A percentile compares a stretch with the other conserved stretches of the same genome.
phyloP scores from a whole-genome alignment of 2,329 filamentous ascomycete species.

The Trichoderma koningii region DNA sequence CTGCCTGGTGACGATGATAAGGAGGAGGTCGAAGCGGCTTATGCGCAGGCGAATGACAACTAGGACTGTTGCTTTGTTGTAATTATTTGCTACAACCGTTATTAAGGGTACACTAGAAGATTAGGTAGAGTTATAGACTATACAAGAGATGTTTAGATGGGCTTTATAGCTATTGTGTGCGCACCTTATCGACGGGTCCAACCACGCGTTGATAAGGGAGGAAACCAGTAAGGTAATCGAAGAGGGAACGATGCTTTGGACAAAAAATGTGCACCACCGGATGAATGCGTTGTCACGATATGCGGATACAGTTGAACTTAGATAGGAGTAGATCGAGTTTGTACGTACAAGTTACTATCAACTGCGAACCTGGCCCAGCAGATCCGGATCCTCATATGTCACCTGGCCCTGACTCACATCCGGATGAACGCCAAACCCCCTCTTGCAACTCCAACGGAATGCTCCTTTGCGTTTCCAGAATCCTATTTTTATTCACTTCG shows the following conservation, averaged over 20 bases:
- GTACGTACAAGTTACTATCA: not conserved
- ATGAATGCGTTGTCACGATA: no score
- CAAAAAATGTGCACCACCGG: no score
- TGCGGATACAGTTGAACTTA: no score
- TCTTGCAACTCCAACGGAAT: slow-evolving; percentile 81
- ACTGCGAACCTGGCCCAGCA: not conserved
- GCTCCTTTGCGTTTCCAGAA: slow-evolving; percentile 74
- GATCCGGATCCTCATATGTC: slow-evolving; percentile 10
- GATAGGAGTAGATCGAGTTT: no score
- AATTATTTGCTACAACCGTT: not conserved
- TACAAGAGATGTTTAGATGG: no score
- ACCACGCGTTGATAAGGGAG: no score
- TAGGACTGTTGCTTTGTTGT: not conserved
- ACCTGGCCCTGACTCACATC: slow-evolving; percentile 69
- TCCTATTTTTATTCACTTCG: slow-evolving; percentile 66
- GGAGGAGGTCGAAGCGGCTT: slow-evolving; percentile 1
- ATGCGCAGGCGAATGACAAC: not conserved
- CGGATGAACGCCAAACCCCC: slow-evolving; percentile 92
- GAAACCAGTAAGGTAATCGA: no score
- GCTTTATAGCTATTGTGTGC: no score
- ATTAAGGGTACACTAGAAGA: not conserved
- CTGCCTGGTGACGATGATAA: slow-evolving; percentile 15
- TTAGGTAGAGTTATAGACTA: no score
- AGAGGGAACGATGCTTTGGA: no score
- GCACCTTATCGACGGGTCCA: no score